Base-by-base conservation (phyloP, 768 basidiomycete species). In the Phaeotremella fagi region DNA sequence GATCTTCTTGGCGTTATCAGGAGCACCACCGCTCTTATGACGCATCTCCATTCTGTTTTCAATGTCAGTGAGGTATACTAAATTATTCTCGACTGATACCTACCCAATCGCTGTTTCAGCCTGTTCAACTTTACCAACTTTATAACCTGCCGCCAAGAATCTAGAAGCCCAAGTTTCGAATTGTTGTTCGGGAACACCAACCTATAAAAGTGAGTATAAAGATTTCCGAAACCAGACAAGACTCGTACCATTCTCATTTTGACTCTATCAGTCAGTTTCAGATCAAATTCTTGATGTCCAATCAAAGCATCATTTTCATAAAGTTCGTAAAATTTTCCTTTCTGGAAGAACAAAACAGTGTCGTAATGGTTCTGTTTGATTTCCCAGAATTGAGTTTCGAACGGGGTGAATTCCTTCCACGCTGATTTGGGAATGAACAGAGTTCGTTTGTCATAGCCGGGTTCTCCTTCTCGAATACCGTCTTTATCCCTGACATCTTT, bases 181-280 rank as follows among this genome's bases (percentile, higher is more conserved):
- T 1, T 85, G 84, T 76, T 82, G 83, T 69, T 98, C 95, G 0
- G 95, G 95, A 4, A 98, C 92, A 31, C 95, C 95, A 48, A 94
- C 88, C 88, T 90, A 54, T 1, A 54, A n/a, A n/a, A n/a, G n/a
- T n/a, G n/a, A n/a, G n/a, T n/a, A n/a, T n/a, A n/a, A n/a, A n/a
- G n/a, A n/a, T n/a, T n/a, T n/a, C n/a, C n/a, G n/a, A n/a, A n/a
- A n/a, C n/a, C n/a, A n/a, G n/a, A n/a, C n/a, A n/a, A n/a, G n/a
- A n/a, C n/a, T n/a, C 79, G 35, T 35, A 88, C 94, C 94, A 99
- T 99, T 56, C 85, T 90, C 95, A 99, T 99, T 75, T 98, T 98
- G 42, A 98, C 95, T 56, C 95, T 79, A 50, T 85, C 77, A 0
- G 78, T 79, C 26, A 79, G 60, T 65, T 99, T 98, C 52, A 99